Evolutionary conservation across 2,329 filamentous ascomycete species (phyloP).

Genomic region (Pyricularia sp.): DNA sequence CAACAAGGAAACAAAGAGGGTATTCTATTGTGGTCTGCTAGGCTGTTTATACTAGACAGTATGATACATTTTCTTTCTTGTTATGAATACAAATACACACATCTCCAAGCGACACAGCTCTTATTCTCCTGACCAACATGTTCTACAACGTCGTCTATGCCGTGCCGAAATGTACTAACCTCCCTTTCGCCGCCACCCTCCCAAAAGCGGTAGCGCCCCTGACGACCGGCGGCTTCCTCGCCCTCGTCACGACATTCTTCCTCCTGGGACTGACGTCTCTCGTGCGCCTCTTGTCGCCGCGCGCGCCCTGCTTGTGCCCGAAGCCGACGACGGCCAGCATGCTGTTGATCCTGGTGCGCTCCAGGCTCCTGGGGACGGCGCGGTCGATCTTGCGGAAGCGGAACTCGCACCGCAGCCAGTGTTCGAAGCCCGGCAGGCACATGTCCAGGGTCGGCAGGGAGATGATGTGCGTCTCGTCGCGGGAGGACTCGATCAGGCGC

Average conservation of each 20-base stretch:
- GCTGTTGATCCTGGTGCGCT: neutral
- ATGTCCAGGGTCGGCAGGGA: constrained; percentile 44
- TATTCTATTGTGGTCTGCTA: neutral
- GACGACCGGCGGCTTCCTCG: neutral
- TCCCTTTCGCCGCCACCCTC: neutral
- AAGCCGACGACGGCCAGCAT: neutral
- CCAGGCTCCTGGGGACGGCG: constrained; percentile 14
- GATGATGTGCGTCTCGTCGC: constrained; percentile 23
- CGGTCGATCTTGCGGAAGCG: constrained; percentile 41
- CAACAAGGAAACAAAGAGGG: neutral
- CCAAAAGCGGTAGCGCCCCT: neutral
- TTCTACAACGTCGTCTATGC: neutral
- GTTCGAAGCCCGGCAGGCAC: constrained; percentile 32
- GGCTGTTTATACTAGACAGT: neutral
- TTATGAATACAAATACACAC: neutral
- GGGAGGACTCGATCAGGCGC: neutral
- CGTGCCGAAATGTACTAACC: neutral
- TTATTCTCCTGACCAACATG: neutral
- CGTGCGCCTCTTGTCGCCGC: neutral
- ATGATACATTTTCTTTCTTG: neutral
- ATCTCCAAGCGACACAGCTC: neutral
- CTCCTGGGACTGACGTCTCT: neutral
- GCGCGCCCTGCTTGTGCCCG: neutral
- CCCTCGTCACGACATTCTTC: neutral
- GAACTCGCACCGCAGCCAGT: constrained; percentile 39